These are phyloP conservation scores for Phytophthora citricola DNA, from an alignment of 352 stramenopile genomes.

Conservation along the genomic window DNA sequence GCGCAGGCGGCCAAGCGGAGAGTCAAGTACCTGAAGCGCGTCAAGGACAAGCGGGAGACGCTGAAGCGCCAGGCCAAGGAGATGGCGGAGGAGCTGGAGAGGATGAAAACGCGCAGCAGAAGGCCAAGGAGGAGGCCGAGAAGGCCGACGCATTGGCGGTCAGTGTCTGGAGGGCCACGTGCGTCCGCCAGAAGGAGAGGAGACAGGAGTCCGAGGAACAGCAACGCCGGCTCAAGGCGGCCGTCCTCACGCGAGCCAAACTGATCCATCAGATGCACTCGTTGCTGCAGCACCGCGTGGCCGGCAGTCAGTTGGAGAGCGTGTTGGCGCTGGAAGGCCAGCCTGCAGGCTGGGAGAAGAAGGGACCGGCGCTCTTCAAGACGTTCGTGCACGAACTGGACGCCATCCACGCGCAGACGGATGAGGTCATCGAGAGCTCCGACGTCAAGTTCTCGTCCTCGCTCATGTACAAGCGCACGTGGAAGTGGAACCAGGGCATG, in stretches of 20 bases:
- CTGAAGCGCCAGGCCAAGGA: conserved; percentile 12
- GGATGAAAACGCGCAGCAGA: conserved; percentile 17
- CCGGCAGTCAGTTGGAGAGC: conserved; percentile 22
- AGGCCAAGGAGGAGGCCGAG: conserved; percentile 21
- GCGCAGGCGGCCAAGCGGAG: conserved; percentile 33
- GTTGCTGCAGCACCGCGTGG: conserved; percentile 25
- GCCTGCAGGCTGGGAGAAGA: conserved; percentile 10
- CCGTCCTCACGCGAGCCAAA: conserved; percentile 28
- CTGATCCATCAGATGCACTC: conserved; percentile 38
- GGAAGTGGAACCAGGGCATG: conserved; percentile 20
- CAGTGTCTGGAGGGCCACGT: conserved; percentile 29
- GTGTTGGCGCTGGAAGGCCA: conserved; percentile 20
- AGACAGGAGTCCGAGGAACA: conserved; percentile 32
- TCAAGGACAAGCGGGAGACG: conserved; percentile 35
- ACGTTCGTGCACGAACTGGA: conserved; percentile 39
- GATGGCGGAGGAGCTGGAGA: conserved; percentile 7
- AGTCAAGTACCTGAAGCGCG: conserved; percentile 32
- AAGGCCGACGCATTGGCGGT: conserved; percentile 21
- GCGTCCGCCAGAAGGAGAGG: conserved; percentile 32
- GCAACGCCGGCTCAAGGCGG: conserved; percentile 25
- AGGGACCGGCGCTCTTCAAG: conserved; percentile 36
- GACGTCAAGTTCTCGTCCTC: conserved; percentile 28
- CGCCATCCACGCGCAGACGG: conserved; percentile 33
- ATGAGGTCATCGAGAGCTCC: conserved; percentile 27
- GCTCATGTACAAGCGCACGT: conserved; percentile 30